phyloP scores from a whole-genome alignment of 306 rosid genomes.

The Lathyrus tuberosus region DNA sequence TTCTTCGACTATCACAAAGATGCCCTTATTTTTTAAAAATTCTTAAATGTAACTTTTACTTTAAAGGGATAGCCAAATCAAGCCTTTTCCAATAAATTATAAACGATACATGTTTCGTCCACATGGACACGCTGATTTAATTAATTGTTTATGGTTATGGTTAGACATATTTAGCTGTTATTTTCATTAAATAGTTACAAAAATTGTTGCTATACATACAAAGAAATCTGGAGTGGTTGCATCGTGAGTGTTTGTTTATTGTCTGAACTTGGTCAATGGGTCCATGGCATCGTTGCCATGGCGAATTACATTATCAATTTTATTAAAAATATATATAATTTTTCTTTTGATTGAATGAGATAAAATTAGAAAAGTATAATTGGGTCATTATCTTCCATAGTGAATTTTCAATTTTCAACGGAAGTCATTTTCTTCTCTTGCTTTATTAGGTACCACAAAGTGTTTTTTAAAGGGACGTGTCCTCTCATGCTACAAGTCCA shows the following conservation, averaged over 20 bases:
- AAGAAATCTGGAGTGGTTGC: slow-evolving; percentile 43
- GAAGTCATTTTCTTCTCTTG: slow-evolving; percentile 43
- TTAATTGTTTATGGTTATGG: slow-evolving; percentile 24
- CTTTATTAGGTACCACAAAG: slow-evolving; percentile 36
- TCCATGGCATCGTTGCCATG: slow-evolving; percentile 3
- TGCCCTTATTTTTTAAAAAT: no score
- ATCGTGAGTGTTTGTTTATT: slow-evolving; percentile 37
- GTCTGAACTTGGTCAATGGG: slow-evolving; percentile 37
- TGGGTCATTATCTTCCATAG: slow-evolving; percentile 17
- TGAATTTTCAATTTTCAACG: slow-evolving; percentile 35
- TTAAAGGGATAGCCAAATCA: no score
- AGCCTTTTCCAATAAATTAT: background rate
- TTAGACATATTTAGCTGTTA: slow-evolving; percentile 22
- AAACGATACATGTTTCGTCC: slow-evolving; percentile 13
- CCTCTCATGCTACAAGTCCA: slow-evolving; percentile 20
- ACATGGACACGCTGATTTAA: slow-evolving; percentile 5
- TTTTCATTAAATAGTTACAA: slow-evolving; percentile 8
- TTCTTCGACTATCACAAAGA: no score
- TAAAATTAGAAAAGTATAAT: slow-evolving; percentile 36
- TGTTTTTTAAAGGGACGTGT: no score
- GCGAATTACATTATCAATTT: background rate
- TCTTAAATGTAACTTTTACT: no score
- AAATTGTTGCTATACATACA: slow-evolving; percentile 30
- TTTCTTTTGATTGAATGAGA: slow-evolving; percentile 28
- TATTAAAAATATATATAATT: background rate